Percentiles rank a stretch among this genome's conserved stretches.
Evolutionary conservation across 371 early-diverging fungal genomes (phyloP).

Genomic region (Batkoa obscura): DNA sequence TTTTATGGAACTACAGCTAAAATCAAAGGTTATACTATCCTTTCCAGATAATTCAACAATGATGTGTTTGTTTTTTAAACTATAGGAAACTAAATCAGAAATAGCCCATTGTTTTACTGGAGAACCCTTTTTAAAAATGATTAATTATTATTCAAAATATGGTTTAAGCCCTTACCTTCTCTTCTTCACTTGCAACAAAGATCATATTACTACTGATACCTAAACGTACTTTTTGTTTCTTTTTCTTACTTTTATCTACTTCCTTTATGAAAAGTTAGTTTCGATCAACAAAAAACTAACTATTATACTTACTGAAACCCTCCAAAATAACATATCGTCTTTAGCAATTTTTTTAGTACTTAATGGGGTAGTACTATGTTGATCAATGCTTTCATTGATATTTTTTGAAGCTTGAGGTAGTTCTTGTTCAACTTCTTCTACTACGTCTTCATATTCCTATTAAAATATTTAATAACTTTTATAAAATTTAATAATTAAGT

Average conservation of each 20-base stretch:
- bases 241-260: conserved; percentile 53
- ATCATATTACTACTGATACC: conserved; percentile 44
- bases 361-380: not conserved
- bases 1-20: conserved; percentile 3
- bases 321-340: conserved; percentile 7
- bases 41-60: not conserved
- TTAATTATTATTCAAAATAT: not conserved
- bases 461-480: not conserved
- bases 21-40: not conserved
- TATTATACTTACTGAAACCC: conserved; percentile 2
- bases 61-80: not conserved
- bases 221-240: conserved; percentile 45
- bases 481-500: too few species aligned
- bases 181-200: conserved; percentile 46
- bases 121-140: not conserved
- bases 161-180: conserved; percentile 21
- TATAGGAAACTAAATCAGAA: not conserved
- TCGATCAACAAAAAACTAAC: not conserved
- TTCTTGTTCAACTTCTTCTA: too few species aligned
- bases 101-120: not conserved
- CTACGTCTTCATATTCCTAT: too few species aligned
- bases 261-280: conserved; percentile 15
- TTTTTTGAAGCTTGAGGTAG: too few species aligned
- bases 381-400: too few species aligned
- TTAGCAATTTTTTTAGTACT: not conserved